Evolutionary conservation across 2,329 filamentous ascomycete genomes (phyloP), one percentile per base, ranked within the genome.

Genomic region (Venturia carpophila): DNA sequence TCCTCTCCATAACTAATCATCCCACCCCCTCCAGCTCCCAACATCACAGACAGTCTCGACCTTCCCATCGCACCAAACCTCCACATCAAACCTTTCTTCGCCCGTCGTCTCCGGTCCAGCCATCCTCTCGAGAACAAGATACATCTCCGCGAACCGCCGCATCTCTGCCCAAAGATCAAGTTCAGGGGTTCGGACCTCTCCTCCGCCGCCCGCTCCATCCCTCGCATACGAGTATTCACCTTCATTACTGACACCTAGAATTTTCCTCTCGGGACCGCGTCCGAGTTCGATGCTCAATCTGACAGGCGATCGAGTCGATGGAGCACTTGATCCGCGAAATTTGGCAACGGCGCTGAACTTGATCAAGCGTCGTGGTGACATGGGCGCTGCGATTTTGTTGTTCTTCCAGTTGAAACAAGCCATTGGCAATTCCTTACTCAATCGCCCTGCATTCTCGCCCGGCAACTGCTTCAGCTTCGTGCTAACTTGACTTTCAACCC

Each of bases 61-160:
- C 24, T 39, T 47, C 19, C 75, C 74, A 67, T 83, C 80, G 19
- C 75, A 75, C 55, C 77, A 77, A 24, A 82, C 69, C 69, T 81
- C 79, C 6, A 83, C 74, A 9, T 75, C 72, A 65, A 90, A 82
- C 65, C 78, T 75, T 71, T 83, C 81, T 64, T 78, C 78, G 63
- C 70, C 72, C 64, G 73, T 71, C 49, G 74, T 80, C 5, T 77
- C 76, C 56, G 79, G 79, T 13, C 82, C 83, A n/a, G 86, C 89
- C 71, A 93, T 83, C 68, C 89, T 83, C 75, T 97, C 92, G 52
- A 97, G 79, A 6, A 96, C 87, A 64, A 97, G 79, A 88, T 89
- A 95, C 66, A 92, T 74, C 21, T 87, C 87, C 24, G 83, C 82
- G 11, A 76, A 76, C 39, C 76, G 76, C 66, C 80, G 78, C 68